phyloP scores from a whole-genome alignment of 495 filamentous ascomycete genomes.

The Penicilliopsis zonata region DNA sequence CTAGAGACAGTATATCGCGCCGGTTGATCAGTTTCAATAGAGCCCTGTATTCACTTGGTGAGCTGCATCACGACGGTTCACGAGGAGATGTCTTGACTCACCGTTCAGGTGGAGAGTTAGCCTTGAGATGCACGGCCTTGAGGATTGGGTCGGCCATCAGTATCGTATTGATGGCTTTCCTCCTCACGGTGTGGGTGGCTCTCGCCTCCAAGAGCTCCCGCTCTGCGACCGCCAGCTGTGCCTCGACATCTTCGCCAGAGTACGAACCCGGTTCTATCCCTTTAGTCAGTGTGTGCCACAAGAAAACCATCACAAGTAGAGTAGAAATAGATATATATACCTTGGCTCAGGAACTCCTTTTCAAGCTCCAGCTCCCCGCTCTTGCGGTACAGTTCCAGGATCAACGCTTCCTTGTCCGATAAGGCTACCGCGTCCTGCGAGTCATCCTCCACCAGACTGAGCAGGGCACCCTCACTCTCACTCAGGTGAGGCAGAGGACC shows the following conservation, averaged over 20 bases:
- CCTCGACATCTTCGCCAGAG: constrained; percentile 35
- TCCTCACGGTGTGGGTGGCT: constrained; percentile 52
- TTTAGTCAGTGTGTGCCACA: constrained; percentile 1
- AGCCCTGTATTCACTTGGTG: constrained; percentile 32
- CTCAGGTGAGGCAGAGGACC: constrained; percentile 23
- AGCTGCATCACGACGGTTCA: background rate
- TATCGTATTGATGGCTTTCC: constrained; percentile 52
- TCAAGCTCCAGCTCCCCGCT: constrained; percentile 60
- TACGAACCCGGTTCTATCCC: constrained; percentile 18
- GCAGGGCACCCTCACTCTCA: constrained; percentile 22
- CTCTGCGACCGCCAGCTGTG: constrained; percentile 42
- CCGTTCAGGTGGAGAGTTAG: constrained; percentile 55
- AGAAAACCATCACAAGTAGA: constrained; percentile 2
- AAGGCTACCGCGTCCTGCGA: constrained; percentile 38
- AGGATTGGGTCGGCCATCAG: constrained; percentile 61
- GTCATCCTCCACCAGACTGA: constrained; percentile 30
- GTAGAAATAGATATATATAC: constrained; percentile 8
- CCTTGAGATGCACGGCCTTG: constrained; percentile 62
- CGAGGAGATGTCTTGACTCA: constrained; percentile 20
- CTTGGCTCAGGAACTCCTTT: constrained; percentile 51
- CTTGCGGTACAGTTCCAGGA: constrained; percentile 56
- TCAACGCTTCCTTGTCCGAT: constrained; percentile 46
- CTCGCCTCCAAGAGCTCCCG: constrained; percentile 56
- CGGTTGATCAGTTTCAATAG: constrained; percentile 52
- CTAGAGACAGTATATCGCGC: constrained; percentile 52